Conservation (phyloP, 108 stramenopile genomes). For the Nannochloropsis oceanica region DNA sequence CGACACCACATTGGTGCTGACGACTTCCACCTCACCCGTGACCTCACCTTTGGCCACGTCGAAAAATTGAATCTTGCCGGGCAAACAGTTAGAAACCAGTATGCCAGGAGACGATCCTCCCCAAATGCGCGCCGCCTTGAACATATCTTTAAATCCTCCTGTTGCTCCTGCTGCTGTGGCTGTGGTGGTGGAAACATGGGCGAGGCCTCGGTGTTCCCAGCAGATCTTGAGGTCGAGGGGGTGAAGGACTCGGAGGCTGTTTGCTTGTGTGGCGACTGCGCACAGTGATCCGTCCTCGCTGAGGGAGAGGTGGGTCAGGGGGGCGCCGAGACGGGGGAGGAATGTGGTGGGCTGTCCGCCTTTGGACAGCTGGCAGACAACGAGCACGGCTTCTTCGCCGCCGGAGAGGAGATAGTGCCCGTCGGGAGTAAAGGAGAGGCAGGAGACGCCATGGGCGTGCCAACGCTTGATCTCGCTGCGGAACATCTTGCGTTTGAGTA, state of each 20-base stretch:
- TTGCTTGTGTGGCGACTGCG: neutral
- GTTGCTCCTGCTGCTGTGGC: too few relatives aligned
- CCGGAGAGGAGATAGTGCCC: neutral
- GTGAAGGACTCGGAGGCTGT: neutral
- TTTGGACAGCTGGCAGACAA: neutral
- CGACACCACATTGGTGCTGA: neutral
- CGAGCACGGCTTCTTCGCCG: neutral
- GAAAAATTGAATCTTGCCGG: neutral
- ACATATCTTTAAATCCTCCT: neutral
- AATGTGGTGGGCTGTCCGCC: neutral
- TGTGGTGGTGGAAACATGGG: neutral
- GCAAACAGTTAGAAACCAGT: neutral
- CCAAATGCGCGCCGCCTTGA: neutral
- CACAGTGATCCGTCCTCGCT: neutral
- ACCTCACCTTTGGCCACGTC: neutral
- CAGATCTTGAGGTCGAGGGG: neutral
- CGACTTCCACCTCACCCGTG: neutral
- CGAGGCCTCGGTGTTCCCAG: neutral
- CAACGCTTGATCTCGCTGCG: neutral
- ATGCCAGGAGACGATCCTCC: neutral
- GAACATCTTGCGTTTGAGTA: neutral
- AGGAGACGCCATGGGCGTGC: neutral
- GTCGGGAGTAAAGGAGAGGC: neutral
- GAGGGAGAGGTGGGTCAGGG: neutral
- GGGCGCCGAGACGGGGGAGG: neutral